Percentiles rank a stretch among this genome's conserved stretches.
Conservation (phyloP, 2,329 filamentous ascomycete genomes). For the Canariomyces notabilis region DNA sequence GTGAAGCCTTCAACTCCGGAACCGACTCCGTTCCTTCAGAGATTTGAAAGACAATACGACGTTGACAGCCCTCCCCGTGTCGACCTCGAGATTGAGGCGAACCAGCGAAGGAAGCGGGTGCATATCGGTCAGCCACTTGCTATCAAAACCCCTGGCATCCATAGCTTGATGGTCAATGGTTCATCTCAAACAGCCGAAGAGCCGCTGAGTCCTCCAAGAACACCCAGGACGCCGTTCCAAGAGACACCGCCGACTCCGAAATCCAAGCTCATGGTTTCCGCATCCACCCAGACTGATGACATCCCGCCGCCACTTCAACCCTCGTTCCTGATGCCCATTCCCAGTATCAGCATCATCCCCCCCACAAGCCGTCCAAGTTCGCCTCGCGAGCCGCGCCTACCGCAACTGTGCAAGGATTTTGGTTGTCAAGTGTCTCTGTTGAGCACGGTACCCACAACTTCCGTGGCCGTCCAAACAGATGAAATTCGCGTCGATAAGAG, state of each 20-base stretch:
- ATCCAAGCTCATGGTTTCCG: constrained; percentile 44
- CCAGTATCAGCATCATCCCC: constrained; percentile 87
- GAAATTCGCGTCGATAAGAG: constrained; percentile 81
- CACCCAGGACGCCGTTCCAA: constrained; percentile 49
- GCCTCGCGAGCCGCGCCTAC: constrained; percentile 66
- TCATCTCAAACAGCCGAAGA: constrained; percentile 59
- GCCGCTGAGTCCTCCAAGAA: constrained; percentile 60
- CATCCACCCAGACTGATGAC: constrained; percentile 60
- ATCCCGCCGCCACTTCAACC: constrained; percentile 29
- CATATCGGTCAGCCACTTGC: constrained; percentile 46
- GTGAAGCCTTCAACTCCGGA: constrained; percentile 41
- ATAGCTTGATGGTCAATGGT: constrained; percentile 57
- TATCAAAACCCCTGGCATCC: constrained; percentile 41
- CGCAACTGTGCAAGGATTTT: constrained; percentile 78
- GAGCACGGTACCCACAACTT: constrained; percentile 46
- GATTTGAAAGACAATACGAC: constrained; percentile 37
- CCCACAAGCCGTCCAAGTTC: constrained; percentile 79
- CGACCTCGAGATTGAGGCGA: constrained; percentile 63
- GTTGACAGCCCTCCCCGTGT: constrained; percentile 40
- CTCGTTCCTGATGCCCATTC: constrained; percentile 50
- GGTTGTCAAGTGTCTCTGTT: constrained; percentile 69
- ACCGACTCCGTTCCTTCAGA: constrained; percentile 32
- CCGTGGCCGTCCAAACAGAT: constrained; percentile 71
- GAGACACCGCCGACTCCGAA: constrained; percentile 36
- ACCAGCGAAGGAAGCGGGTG: constrained; percentile 67